Evolutionary conservation across 2,329 filamentous ascomycete species (phyloP), one percentile per base, ranked within the genome.

Genomic region (Talaromyces sp.): DNA sequence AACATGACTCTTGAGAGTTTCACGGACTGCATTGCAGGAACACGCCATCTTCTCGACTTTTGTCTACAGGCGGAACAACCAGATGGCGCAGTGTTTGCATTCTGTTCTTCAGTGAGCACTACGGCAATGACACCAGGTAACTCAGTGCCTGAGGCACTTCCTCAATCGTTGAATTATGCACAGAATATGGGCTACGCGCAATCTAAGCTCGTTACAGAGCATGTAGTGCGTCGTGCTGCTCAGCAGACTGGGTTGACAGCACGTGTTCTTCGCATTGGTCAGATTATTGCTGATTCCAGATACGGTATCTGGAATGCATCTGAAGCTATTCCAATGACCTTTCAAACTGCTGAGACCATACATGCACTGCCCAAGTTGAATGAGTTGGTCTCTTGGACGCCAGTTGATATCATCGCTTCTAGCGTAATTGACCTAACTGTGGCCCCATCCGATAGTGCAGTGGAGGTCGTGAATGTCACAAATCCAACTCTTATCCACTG

Each of bases 1-100:
- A 83, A 82, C 31, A 77, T 87, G 61, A 80, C 82, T 5, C 77
- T 89, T 1, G 75, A 74, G 47, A 85, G 82, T 66, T 89, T 89
- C 69, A 80, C 81, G 52, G 78, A 79, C 25, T 82, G 83, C 67
- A 82, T 88, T 39, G 75, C 78, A 2, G 82, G 80, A 35, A 74
- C 85, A 10, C 74, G 74, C 10, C 81, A 86, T 67, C 69, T 77
- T 15, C 73, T 80, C 45, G 70, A 76, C 61, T 70, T 81, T n/a
- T 78, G 74, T 60, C 72, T 80, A 0, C 70, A 70, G 43, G 67
- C 73, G 6, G 65, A 63, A 22, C 43, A 10, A 22, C 43, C 43
- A 22, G n/a, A 47, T 0, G 76, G 77, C 7, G 77, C 78, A 9
- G 72, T 72, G 0, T 83, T 85, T 68, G 76, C 82, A 67, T 85